Evolutionary conservation across 208 protist species (phyloP), one percentile per base, ranked within the genome.

Genomic region (Acanthamoeba sp.): DNA sequence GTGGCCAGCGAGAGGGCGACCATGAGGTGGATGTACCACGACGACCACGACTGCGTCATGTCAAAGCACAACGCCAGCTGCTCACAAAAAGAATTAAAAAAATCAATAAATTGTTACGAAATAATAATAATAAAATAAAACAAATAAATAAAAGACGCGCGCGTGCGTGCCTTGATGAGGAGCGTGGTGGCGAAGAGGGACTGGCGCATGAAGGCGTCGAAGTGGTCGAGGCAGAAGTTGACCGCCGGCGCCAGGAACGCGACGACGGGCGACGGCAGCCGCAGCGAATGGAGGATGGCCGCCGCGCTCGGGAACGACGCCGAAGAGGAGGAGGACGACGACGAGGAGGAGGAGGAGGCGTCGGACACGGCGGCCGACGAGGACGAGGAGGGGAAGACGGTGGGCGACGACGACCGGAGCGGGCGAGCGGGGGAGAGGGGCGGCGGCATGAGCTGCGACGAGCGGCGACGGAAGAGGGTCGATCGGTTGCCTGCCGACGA

Each of bases 151-250:
- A 9, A 38, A 9, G n/a, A 73, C n/a, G 24, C n/a, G 16, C 29
- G 64, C n/a, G 24, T 18, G 5, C 45, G 40, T 5, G 57, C 78
- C 78, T 87, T 87, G 34, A 87, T 55, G 78, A 87, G 78, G 29
- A 87, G 50, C 10, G 29, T 22, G 34, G 36, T n/a, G 45, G 78
- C 40, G 24, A 87, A 87, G 40, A 87, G 40, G 78, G 78, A 45
- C 27, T 87, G 78, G 1, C 78, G 78, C 78, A 87, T 87, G 45
- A 87, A 55, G 16, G 50, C 45, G 78, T 87, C 78, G 12, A 87
- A 22, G 50, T 87, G 29, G 66, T 59, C 78, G 34, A 55, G 42
- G 50, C 40, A 87, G 34, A 87, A 87, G 45, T 48, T 87, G 27
- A 87, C 66, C 27, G 29, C 66, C 12, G n/a, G n/a, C 66, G 66